phyloP scores from a whole-genome alignment of 345 rosid species.

The Anacardium occidentale region DNA sequence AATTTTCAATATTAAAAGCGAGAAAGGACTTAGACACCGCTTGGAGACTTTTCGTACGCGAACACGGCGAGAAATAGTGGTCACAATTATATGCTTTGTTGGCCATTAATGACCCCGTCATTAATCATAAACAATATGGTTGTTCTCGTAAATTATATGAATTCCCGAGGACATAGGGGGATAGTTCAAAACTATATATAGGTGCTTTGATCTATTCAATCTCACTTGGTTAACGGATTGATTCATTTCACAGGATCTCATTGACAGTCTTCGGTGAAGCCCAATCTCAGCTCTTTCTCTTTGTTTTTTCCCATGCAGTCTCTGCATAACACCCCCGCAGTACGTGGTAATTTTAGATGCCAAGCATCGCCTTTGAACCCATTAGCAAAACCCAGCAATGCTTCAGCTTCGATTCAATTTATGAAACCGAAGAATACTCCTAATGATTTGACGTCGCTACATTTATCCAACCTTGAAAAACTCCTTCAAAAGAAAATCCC shows the following conservation, averaged over 20 bases:
- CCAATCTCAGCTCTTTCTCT: not conserved
- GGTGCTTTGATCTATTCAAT: not conserved
- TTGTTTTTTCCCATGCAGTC: not conserved
- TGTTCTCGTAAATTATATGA: not conserved
- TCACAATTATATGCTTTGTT: too few species aligned
- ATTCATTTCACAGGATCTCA: not conserved
- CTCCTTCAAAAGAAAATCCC: constrained; percentile 43
- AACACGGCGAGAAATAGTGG: too few species aligned
- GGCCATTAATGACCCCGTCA: too few species aligned
- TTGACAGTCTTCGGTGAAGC: not conserved
- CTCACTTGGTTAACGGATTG: not conserved
- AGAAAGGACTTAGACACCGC: too few species aligned
- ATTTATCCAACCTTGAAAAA: constrained; percentile 65
- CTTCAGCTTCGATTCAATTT: constrained; percentile 3
- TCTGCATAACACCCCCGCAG: constrained; percentile 47
- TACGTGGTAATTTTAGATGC: constrained; percentile 53
- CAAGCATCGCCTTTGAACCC: constrained; percentile 52
- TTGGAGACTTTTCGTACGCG: not conserved
- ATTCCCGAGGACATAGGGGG: not conserved
- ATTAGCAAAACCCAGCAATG: not conserved
- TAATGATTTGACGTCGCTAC: constrained; percentile 36
- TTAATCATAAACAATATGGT: not conserved
- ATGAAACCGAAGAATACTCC: constrained; percentile 15
- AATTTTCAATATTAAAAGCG: too few species aligned
- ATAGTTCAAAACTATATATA: not conserved